Percentiles rank a stretch among this genome's conserved stretches.
phyloP scores from a whole-genome alignment of 305 asterid species.

The Withania somnifera region DNA sequence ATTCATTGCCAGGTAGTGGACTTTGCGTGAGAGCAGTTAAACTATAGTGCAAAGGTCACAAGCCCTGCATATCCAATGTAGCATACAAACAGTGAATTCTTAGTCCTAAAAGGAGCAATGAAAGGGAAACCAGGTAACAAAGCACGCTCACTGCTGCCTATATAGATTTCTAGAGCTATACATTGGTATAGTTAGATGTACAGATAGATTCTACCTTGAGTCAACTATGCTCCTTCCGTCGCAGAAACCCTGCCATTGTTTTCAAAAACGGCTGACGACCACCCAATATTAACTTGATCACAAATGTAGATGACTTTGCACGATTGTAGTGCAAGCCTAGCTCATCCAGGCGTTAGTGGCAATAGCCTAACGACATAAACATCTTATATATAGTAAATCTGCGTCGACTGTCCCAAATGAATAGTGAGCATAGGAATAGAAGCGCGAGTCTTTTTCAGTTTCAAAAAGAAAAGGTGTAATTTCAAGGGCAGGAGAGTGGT shows the following conservation, averaged over 20 bases:
- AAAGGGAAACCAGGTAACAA: background rate
- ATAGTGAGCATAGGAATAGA: background rate
- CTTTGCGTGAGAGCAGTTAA: background rate
- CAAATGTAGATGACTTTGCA: background rate
- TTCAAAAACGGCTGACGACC: background rate
- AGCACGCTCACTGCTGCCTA: background rate
- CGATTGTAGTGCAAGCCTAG: background rate
- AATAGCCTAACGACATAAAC: background rate
- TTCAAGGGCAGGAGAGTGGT: background rate
- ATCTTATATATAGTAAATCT: background rate
- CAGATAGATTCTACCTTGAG: background rate
- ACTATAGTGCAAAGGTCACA: background rate
- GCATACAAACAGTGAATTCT: background rate
- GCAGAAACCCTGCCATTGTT: background rate
- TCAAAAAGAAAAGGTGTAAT: background rate
- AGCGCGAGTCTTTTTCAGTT: background rate
- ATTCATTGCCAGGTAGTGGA: background rate
- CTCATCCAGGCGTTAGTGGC: background rate
- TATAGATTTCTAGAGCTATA: background rate
- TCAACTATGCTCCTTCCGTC: background rate
- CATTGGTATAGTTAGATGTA: background rate
- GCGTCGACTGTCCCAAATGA: background rate
- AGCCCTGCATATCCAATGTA: background rate
- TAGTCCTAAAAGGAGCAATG: background rate
- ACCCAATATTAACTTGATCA: background rate